A percentile compares a stretch with the other conserved stretches of the same genome.
These are phyloP conservation scores for Neocatenulostroma microsporum DNA, from an alignment of 2,329 filamentous ascomycete genomes.

Conservation along the genomic window DNA sequence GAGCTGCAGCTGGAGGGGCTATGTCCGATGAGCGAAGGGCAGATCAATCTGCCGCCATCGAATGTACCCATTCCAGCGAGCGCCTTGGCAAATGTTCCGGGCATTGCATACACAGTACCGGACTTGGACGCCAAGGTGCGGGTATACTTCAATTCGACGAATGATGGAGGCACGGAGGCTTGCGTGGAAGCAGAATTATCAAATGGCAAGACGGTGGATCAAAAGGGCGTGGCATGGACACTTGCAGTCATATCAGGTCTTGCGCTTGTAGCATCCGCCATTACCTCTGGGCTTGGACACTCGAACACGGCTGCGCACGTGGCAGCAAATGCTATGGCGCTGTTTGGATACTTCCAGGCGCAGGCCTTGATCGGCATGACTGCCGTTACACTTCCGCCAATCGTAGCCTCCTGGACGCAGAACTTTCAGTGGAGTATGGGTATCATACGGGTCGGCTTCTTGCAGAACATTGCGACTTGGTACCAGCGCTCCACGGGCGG, in stretches of 20 bases:
- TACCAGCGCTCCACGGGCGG: conserved; percentile 91
- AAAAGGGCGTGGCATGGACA: conserved; percentile 80
- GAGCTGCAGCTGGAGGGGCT: conserved; percentile 60
- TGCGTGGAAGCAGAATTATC: conserved; percentile 83
- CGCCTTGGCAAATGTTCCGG: conserved; percentile 61
- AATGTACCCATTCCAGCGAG: conserved; percentile 53
- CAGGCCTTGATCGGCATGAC: conserved; percentile 87
- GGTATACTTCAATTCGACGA: conserved; percentile 68
- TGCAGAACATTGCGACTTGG: conserved; percentile 87
- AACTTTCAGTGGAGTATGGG: conserved; percentile 99
- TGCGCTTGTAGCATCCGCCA: conserved; percentile 73
- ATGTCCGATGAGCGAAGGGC: conserved; percentile 84
- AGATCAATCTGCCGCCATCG: conserved; percentile 54
- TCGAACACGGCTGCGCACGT: conserved; percentile 93
- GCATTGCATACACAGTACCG: conserved; percentile 79
- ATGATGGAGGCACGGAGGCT: conserved; percentile 59
- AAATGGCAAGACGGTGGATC: conserved; percentile 86
- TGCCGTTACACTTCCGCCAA: conserved; percentile 71
- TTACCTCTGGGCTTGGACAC: conserved; percentile 84
- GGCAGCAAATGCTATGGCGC: conserved; percentile 84
- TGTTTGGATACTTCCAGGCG: conserved; percentile 90
- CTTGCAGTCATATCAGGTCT: conserved; percentile 82
- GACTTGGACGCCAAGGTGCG: conserved; percentile 82
- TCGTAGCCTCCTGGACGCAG: conserved; percentile 89
- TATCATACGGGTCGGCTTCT: conserved; percentile 77